Base-by-base conservation (phyloP, 2,329 filamentous ascomycete genomes). In the Aureobasidium sp. region DNA sequence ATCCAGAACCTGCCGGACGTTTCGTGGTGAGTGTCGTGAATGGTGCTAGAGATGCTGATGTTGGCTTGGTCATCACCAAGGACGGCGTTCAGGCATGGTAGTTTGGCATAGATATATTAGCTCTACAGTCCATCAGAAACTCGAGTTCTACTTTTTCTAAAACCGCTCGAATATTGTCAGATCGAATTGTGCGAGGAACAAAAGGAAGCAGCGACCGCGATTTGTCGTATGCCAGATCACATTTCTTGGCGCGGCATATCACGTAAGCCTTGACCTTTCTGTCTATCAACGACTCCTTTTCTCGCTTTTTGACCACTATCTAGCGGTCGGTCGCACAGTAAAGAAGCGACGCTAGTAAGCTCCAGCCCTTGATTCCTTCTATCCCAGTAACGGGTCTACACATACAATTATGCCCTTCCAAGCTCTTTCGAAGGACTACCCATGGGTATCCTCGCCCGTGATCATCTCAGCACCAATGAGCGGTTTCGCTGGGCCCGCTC, bases 401-500 rank as follows among this genome's bases (percentile, higher is more conserved):
- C n/a, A 26, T 15, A 37, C 48, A 26, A 37, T 26, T 2, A 52
- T 52, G 50, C 20, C 50, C 20, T 8, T 20, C 13, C 47, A 20
- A 39, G 12, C 5, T 17, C 50, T 52, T 26, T 37, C 12, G 12
- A 17, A 52, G 27, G 20, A 52, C 34, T 52, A 52, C 34, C 50
- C 50, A 34, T 52, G 50, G 50, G 50, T 55, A n/a, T n/a, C 17
- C 10, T 44, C 53, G 26, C 53, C 41, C 26, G 13, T 10, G 8
- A 46, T 57, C 4, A n/a, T 57, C n/a, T 46, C 53, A 46, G 43
- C 43, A 29, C 44, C 56, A 9, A 50, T 60, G 43, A 48, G 44
- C 44, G 56, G 46, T 1, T 60, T 60, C 34, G 32, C 56, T 4
- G 56, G 56, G 6, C 56, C 44, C 2, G 44, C 29, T 20, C 34